These are phyloP conservation scores for Phytophthora cactorum DNA, from an alignment of 352 stramenopile species.

Conservation along the genomic window DNA sequence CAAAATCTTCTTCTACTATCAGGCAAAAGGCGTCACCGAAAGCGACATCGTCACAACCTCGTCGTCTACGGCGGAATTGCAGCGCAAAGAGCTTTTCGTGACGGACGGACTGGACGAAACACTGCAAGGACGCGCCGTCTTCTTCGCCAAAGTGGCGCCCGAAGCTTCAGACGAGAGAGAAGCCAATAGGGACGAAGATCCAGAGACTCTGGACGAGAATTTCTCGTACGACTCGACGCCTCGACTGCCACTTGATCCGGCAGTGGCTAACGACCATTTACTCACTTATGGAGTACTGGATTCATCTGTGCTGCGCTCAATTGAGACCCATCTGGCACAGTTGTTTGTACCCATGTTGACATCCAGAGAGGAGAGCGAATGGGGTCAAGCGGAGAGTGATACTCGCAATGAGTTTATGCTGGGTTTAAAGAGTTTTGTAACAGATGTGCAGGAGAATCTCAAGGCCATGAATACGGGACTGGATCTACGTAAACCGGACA, in stretches of 20 bases:
- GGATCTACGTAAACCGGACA: slow-evolving; percentile 89
- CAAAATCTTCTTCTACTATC: slow-evolving; percentile 87
- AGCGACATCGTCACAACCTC: neutral
- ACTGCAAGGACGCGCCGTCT: slow-evolving; percentile 71
- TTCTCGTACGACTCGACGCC: slow-evolving; percentile 24
- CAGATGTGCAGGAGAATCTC: slow-evolving; percentile 89
- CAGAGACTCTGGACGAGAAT: slow-evolving; percentile 30
- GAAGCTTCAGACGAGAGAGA: slow-evolving; percentile 10
- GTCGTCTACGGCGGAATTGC: slow-evolving; percentile 23
- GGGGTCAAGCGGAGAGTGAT: slow-evolving; percentile 71
- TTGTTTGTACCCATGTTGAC: slow-evolving; percentile 71
- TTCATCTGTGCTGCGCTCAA: slow-evolving; percentile 67
- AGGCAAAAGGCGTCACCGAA: slow-evolving; percentile 30
- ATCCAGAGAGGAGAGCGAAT: slow-evolving; percentile 48
- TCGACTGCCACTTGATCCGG: slow-evolving; percentile 51
- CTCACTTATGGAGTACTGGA: slow-evolving; percentile 78
- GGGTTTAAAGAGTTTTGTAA: slow-evolving; percentile 79
- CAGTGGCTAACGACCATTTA: slow-evolving; percentile 73
- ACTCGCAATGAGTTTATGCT: slow-evolving; percentile 86
- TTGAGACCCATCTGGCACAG: slow-evolving; percentile 77
- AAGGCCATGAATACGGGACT: slow-evolving; percentile 90
- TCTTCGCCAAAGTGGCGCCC: slow-evolving; percentile 71
- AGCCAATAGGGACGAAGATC: slow-evolving; percentile 7
- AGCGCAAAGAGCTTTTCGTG: slow-evolving; percentile 75
- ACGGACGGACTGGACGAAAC: slow-evolving; percentile 79